Conservation (phyloP, 148 eudicot genomes). For the Drosera capensis region DNA sequence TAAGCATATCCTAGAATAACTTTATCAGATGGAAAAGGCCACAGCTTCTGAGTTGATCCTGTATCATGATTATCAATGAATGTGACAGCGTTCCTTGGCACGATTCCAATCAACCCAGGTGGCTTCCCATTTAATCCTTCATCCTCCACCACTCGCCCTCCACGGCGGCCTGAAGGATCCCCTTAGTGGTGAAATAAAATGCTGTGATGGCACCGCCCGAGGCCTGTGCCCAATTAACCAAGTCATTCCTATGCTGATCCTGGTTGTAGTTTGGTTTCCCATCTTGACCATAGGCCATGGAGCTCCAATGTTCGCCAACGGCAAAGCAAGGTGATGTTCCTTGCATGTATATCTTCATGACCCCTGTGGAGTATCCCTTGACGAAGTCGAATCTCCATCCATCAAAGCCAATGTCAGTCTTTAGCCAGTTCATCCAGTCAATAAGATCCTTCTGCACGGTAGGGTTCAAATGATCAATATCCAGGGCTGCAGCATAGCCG, state of each 20-base stretch:
- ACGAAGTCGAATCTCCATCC: conserved; percentile 54
- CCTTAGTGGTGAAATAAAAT: conserved; percentile 35
- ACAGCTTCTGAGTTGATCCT: conserved; percentile 28
- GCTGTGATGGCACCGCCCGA: conserved; percentile 29
- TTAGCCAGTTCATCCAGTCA: no score
- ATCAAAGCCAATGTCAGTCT: no score
- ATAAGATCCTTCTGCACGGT: no score
- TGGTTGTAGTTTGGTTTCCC: no score
- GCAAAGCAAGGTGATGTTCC: conserved; percentile 31
- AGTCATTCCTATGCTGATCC: conserved; percentile 18
- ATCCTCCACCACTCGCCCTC: conserved; percentile 27
- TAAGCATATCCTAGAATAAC: conserved; percentile 48
- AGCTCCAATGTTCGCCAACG: conserved; percentile 38
- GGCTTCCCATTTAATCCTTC: conserved; percentile 37
- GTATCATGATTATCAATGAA: conserved; percentile 46
- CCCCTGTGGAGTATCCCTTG: conserved; percentile 27
- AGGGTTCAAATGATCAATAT: conserved; percentile 48
- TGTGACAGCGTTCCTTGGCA: conserved; percentile 30
- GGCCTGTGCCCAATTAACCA: conserved; percentile 24
- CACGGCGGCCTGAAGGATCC: conserved; percentile 39
- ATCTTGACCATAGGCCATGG: conserved; percentile 13
- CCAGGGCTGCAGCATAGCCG: conserved; percentile 29
- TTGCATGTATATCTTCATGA: conserved; percentile 15
- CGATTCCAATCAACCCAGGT: conserved; percentile 34
- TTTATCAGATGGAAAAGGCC: conserved; percentile 46